Evolutionary conservation across 345 rosid species (phyloP).

Genomic region (Physaria fendleri): DNA sequence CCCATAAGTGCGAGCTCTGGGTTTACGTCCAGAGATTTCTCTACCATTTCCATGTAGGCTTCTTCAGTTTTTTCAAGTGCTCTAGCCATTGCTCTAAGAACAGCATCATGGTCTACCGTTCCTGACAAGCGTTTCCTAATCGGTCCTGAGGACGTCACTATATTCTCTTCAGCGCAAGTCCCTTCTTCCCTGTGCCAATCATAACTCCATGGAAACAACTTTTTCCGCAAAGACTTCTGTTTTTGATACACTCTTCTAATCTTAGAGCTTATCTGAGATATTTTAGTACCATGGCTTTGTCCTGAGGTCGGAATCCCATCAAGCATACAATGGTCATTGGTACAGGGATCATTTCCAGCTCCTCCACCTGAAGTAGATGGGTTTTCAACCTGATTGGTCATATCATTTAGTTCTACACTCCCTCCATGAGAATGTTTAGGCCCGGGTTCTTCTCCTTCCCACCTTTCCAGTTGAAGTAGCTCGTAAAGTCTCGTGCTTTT

Average conservation of each 20-base stretch:
- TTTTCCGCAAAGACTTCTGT: conserved; percentile 83
- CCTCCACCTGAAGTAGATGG: conserved; percentile 79
- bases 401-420: conserved; percentile 27
- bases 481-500: conserved; percentile 83
- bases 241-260: conserved; percentile 62
- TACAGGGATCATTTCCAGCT: conserved; percentile 37
- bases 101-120: conserved; percentile 65
- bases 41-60: conserved; percentile 93
- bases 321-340: conserved; percentile 25
- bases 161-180: conserved; percentile 50
- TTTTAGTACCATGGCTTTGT: conserved; percentile 49
- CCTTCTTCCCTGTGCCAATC: conserved; percentile 92
- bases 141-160: conserved; percentile 54
- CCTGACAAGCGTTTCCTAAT: conserved; percentile 84
- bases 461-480: conserved; percentile 71
- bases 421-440: conserved; percentile 27
- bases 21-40: conserved; percentile 69
- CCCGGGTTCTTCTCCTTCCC: conserved; percentile 34
- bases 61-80: conserved; percentile 72
- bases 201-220: conserved; percentile 93
- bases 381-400: conserved; percentile 42
- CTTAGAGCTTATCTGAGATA: conserved; percentile 56
- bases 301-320: conserved; percentile 33
- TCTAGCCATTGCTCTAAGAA: conserved; percentile 74
- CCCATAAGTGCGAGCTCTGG: conserved; percentile 97